A percentile compares a stretch with the other conserved stretches of the same genome.
Conservation (phyloP, 1,284 basidiomycete species). For the Porphyrellus sp. region DNA sequence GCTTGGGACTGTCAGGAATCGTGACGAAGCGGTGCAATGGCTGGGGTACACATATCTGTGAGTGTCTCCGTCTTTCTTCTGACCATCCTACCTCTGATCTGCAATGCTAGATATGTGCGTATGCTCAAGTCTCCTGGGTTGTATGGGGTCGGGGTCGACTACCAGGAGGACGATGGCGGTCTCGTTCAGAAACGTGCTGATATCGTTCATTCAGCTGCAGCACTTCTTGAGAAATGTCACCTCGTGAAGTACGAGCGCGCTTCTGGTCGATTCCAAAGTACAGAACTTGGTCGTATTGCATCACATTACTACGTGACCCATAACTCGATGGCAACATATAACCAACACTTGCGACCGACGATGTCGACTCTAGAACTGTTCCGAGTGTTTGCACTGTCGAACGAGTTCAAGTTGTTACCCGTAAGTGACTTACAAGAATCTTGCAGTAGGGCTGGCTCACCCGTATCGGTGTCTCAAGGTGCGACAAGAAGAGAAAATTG, state of each 20-base stretch:
- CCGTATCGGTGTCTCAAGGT: constrained; percentile 36
- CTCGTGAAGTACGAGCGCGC: constrained; percentile 92
- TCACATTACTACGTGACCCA: constrained; percentile 97
- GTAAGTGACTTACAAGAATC: constrained; percentile 42
- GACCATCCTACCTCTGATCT: constrained; percentile 9
- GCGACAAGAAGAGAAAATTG: constrained; percentile 81
- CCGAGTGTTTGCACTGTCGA: constrained; percentile 93
- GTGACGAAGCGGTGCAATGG: constrained; percentile 98
- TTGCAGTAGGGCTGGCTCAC: neutral
- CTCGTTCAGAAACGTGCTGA: constrained; percentile 94
- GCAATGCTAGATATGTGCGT: constrained; percentile 74
- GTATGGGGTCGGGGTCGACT: constrained; percentile 90
- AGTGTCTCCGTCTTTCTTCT: constrained; percentile 34
- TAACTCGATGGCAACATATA: constrained; percentile 95
- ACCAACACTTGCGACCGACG: constrained; percentile 87
- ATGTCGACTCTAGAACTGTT: constrained; percentile 92
- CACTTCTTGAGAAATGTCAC: constrained; percentile 90
- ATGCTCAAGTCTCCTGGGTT: constrained; percentile 90
- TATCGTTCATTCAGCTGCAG: constrained; percentile 92
- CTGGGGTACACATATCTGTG: constrained; percentile 91
- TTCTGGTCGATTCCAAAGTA: constrained; percentile 86
- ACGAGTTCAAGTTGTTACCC: constrained; percentile 95
- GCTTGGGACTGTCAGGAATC: constrained; percentile 90
- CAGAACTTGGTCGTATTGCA: constrained; percentile 92
- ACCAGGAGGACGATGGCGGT: constrained; percentile 80